A percentile compares a stretch with the other conserved stretches of the same genome.
Evolutionary conservation across 805 yeast species (phyloP).

Genomic region (Suhomyces xylopsoci): DNA sequence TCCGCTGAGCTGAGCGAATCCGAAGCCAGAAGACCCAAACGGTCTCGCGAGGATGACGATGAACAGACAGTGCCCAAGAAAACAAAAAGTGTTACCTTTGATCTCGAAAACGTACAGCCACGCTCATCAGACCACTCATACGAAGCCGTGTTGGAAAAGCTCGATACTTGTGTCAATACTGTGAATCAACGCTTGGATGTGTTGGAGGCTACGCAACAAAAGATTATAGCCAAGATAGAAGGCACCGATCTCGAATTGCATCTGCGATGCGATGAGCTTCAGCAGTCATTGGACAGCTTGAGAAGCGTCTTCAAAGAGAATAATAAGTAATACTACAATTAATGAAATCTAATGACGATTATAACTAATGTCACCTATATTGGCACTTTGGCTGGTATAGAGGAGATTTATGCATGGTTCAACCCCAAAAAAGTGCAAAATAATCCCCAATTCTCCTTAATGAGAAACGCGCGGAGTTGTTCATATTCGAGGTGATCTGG

Average conservation of each 20-base stretch:
- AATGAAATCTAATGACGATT: too few species aligned
- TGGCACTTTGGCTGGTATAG: background rate
- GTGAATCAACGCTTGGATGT: slow-evolving; percentile 1
- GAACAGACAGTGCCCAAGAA: background rate
- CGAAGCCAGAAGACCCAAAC: background rate
- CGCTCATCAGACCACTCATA: background rate
- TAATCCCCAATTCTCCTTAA: too few species aligned
- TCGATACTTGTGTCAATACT: background rate
- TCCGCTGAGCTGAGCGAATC: background rate
- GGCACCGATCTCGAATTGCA: background rate
- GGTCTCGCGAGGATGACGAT: background rate
- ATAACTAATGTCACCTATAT: too few species aligned
- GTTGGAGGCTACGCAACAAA: slow-evolving; percentile 1
- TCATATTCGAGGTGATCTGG: background rate
- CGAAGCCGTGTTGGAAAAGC: background rate
- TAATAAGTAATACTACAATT: background rate
- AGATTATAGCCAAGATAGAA: background rate
- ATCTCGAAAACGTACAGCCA: background rate
- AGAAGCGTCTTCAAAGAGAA: background rate
- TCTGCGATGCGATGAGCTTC: background rate
- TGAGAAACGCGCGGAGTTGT: background rate
- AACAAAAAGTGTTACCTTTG: background rate
- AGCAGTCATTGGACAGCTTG: background rate
- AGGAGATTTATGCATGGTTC: too few species aligned
- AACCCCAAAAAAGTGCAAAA: too few species aligned